Conservation (phyloP, 192 early-diverging fungal species). For the Borealophlyctis nickersoniae region DNA sequence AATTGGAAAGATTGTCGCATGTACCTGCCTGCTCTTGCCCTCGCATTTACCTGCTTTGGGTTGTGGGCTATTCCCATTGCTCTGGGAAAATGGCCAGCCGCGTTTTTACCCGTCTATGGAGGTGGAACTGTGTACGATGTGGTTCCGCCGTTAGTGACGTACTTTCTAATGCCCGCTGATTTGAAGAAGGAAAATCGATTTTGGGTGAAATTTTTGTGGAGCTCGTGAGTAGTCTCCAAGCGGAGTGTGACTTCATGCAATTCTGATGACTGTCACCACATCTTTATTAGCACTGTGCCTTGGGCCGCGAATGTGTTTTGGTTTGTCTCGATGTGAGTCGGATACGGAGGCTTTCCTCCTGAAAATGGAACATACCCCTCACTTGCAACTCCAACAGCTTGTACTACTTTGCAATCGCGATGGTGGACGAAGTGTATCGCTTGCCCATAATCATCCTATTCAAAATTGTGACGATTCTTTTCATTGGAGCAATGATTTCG, state of each 20-base stretch:
- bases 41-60: no score
- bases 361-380: no score
- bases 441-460: constrained; percentile 4
- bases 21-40: no score
- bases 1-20: no score
- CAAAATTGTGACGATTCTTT: neutral
- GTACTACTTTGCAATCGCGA: neutral
- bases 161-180: neutral
- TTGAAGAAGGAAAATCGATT: neutral
- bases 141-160: neutral
- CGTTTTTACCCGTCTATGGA: no score
- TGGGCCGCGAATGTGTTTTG: constrained; percentile 4
- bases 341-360: no score
- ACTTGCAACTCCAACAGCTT: no score
- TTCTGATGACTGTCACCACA: no score
- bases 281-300: constrained; percentile 1
- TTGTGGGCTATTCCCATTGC: no score
- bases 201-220: constrained; percentile 3
- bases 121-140: neutral
- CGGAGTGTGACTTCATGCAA: no score
- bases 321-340: constrained; percentile 2
- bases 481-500: neutral
- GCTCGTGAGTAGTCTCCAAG: neutral
- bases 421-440: neutral
- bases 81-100: no score